Percentiles rank a stretch among this genome's conserved stretches.
phyloP scores from a whole-genome alignment of 1,139 yeast genomes.

The Pichia sp. region DNA sequence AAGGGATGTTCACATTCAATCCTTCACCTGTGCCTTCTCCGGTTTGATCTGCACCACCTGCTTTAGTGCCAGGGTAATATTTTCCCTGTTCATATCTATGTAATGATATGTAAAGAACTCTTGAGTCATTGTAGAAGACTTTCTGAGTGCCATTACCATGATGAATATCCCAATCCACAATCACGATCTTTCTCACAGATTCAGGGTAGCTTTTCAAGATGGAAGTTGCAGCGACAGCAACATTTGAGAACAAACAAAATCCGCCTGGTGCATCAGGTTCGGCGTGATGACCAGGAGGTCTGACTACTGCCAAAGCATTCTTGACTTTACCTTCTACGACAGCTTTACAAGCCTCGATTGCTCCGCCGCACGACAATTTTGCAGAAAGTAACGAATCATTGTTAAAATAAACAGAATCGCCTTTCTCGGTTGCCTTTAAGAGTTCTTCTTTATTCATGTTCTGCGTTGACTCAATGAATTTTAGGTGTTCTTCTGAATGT shows the following conservation, averaged over 20 bases:
- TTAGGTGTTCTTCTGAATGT: conserved; percentile 77
- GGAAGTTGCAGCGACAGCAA: conserved; percentile 93
- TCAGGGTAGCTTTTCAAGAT: conserved; percentile 83
- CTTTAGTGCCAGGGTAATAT: conserved; percentile 91
- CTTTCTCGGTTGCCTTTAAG: conserved; percentile 79
- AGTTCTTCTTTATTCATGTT: conserved; percentile 75
- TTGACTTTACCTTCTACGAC: conserved; percentile 91
- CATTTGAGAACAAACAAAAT: conserved; percentile 91
- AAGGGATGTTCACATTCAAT: conserved; percentile 82
- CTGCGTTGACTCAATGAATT: conserved; percentile 71
- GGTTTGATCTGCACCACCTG: conserved; percentile 68
- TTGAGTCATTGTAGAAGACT: conserved; percentile 82
- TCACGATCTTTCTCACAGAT: conserved; percentile 74
- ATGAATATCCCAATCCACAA: conserved; percentile 96
- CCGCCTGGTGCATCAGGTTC: conserved; percentile 98
- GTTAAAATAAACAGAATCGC: conserved; percentile 93
- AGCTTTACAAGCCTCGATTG: conserved; percentile 93
- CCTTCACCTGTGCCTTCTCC: conserved; percentile 91
- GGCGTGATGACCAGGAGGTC: conserved; percentile 99
- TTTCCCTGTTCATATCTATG: conserved; percentile 91
- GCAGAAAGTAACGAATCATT: conserved; percentile 89
- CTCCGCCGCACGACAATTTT: conserved; percentile 91
- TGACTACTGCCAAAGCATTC: conserved; percentile 87
- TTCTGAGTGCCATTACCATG: conserved; percentile 98
- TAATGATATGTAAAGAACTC: conserved; percentile 84